Evolutionary conservation across 108 stramenopile genomes (phyloP).

Genomic region (Cyclotella cryptica): DNA sequence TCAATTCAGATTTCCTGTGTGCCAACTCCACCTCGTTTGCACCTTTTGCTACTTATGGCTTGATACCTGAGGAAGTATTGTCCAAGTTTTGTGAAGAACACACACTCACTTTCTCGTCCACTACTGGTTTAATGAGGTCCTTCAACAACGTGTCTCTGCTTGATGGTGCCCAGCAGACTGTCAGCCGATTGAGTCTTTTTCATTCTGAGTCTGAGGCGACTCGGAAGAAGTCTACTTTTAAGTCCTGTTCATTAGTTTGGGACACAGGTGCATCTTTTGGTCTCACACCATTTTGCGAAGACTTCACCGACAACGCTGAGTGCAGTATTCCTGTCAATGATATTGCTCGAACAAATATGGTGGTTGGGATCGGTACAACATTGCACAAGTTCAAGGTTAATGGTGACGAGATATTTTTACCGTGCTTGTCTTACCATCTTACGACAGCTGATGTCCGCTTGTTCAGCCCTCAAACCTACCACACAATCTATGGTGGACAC

Average conservation of each 20-base stretch:
- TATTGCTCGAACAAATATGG: background rate
- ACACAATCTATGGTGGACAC: background rate
- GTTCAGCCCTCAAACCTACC: slow-evolving; percentile 19
- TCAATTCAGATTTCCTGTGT: background rate
- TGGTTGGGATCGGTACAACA: slow-evolving; percentile 24
- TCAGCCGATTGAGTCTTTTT: background rate
- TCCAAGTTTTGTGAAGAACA: background rate
- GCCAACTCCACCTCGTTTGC: background rate
- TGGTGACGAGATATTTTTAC: too few relatives aligned
- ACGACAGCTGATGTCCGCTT: slow-evolving; percentile 7
- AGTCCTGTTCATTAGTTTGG: slow-evolving; percentile 9
- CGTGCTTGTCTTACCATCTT: slow-evolving; percentile 10
- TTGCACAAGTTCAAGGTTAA: background rate
- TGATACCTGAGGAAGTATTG: slow-evolving; percentile 2
- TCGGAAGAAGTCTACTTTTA: background rate
- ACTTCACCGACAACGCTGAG: slow-evolving; percentile 19
- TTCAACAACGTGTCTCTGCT: background rate
- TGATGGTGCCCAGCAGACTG: background rate
- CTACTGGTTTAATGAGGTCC: background rate
- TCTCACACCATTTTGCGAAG: slow-evolving; percentile 9
- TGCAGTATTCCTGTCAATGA: slow-evolving; percentile 16
- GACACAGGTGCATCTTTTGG: slow-evolving; percentile 38
- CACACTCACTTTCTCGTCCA: background rate
- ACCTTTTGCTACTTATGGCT: background rate
- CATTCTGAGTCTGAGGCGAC: too few relatives aligned